These are phyloP conservation scores for Termitomyces sp. DNA, from an alignment of 768 basidiomycete species.

Conservation along the genomic window DNA sequence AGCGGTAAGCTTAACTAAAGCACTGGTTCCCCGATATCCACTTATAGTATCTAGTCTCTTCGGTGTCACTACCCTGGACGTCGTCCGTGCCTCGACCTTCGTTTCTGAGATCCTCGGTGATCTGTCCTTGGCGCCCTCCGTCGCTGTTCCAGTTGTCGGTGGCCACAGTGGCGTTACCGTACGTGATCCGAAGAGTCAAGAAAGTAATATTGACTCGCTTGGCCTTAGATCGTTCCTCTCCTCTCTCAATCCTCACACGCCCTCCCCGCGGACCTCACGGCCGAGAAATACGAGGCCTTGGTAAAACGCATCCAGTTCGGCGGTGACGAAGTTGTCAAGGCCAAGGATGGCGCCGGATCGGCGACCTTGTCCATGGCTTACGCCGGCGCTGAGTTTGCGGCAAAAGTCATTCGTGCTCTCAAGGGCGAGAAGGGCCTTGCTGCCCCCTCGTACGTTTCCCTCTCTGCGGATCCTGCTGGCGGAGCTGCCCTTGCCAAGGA, in stretches of 20 bases:
- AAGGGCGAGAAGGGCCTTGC: slow-evolving; percentile 87
- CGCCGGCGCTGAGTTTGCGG: slow-evolving; percentile 87
- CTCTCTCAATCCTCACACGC: slow-evolving; percentile 86
- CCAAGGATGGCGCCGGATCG: slow-evolving; percentile 91
- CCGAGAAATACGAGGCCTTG: slow-evolving; percentile 50
- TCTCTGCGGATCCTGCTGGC: slow-evolving; percentile 64
- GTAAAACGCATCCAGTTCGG: slow-evolving; percentile 91
- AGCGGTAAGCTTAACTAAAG: slow-evolving; percentile 48
- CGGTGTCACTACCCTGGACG: slow-evolving; percentile 97
- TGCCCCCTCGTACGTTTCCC: slow-evolving; percentile 81
- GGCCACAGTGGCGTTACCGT: slow-evolving; percentile 93
- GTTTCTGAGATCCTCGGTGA: slow-evolving; percentile 75
- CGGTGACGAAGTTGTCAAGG: slow-evolving; percentile 97
- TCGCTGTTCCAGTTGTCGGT: slow-evolving; percentile 87
- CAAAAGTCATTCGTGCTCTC: slow-evolving; percentile 76
- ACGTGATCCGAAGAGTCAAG: slow-evolving; percentile 16
- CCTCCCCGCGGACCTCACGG: slow-evolving; percentile 53
- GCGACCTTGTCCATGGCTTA: slow-evolving; percentile 98
- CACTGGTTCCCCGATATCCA: background rate
- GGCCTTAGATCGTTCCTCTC: slow-evolving; percentile 79
- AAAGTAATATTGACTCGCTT: background rate
- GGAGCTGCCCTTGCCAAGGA: slow-evolving; percentile 73
- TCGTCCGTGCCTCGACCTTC: slow-evolving; percentile 97
- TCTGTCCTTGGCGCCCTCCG: slow-evolving; percentile 50
- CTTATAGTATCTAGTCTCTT: slow-evolving; percentile 57